Base-by-base conservation (phyloP, 1,284 basidiomycete genomes). In the Fistulinella staudtii region DNA sequence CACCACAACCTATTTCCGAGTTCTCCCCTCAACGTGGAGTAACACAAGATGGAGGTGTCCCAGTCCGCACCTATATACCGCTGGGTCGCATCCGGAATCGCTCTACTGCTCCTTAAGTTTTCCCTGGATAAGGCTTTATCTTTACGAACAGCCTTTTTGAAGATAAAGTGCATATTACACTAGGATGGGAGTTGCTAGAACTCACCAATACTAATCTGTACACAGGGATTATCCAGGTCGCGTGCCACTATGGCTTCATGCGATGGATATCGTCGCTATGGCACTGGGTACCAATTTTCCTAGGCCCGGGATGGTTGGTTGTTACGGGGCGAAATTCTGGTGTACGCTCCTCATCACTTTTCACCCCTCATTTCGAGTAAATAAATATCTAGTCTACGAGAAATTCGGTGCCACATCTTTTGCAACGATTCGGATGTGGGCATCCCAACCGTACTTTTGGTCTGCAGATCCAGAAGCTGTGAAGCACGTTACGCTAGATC, bases 391-490 rank as follows among this genome's bases (percentile, higher is more conserved):
- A 74, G 69, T 60, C 15, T 71, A 71, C 49, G n/a, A n/a, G n/a
- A n/a, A n/a, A n/a, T n/a, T n/a, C n/a, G n/a, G n/a, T n/a, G n/a
- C n/a, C n/a, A n/a, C n/a, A n/a, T n/a, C n/a, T n/a, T n/a, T n/a
- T n/a, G n/a, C n/a, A n/a, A n/a, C n/a, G n/a, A n/a, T n/a, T n/a
- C n/a, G n/a, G n/a, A n/a, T n/a, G n/a, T n/a, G n/a, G n/a, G n/a
- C n/a, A n/a, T n/a, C n/a, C n/a, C n/a, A n/a, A n/a, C n/a, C n/a
- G n/a, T n/a, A n/a, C n/a, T n/a, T n/a, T n/a, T n/a, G n/a, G n/a
- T n/a, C 74, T 13, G 62, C 69, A 10, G 74, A 76, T 41, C 58
- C 67, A 2, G 69, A 73, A 20, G 67, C 67, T 11, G 50, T 72
- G 11, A 72, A 69, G 36, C 42, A 51, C 3, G 53, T 73, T 18